phyloP scores from a whole-genome alignment of 257 asterid genomes.

The Ligustrum vulgare region DNA sequence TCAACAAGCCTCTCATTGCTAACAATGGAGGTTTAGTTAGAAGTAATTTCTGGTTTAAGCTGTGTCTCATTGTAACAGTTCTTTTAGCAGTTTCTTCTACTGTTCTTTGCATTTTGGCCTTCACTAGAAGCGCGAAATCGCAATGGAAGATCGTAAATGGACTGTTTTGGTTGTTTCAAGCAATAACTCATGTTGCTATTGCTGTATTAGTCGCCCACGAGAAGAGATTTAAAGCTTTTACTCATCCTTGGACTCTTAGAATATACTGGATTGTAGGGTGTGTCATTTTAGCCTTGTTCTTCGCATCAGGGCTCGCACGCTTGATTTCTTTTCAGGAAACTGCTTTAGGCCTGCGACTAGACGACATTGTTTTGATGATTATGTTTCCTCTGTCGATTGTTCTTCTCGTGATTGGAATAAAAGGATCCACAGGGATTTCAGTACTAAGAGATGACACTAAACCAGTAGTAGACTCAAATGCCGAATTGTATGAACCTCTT shows the following conservation, averaged over 20 bases:
- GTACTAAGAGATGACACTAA: slow-evolving; percentile 30
- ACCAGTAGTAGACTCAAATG: slow-evolving; percentile 29
- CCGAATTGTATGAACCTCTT: slow-evolving; percentile 33
- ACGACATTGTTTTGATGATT: slow-evolving; percentile 52
- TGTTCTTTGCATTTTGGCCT: slow-evolving; percentile 43
- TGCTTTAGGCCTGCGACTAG: slow-evolving; percentile 38
- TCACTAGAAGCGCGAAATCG: slow-evolving; percentile 16
- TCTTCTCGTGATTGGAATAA: slow-evolving; percentile 49
- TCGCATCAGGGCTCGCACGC: slow-evolving; percentile 47
- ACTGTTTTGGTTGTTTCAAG: slow-evolving; percentile 66
- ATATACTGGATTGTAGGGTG: slow-evolving; percentile 59
- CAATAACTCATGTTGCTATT: slow-evolving; percentile 44
- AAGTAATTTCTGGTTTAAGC: slow-evolving; percentile 53
- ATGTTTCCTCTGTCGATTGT: slow-evolving; percentile 44
- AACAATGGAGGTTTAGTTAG: slow-evolving; percentile 32
- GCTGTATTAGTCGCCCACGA: slow-evolving; percentile 54
- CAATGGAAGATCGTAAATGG: slow-evolving; percentile 59
- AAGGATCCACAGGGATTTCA: slow-evolving; percentile 67
- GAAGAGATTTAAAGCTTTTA: slow-evolving; percentile 58
- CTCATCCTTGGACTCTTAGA: slow-evolving; percentile 66
- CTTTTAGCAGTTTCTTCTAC: slow-evolving; percentile 39
- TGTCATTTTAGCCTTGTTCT: slow-evolving; percentile 46
- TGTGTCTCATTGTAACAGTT: slow-evolving; percentile 38
- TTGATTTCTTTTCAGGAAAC: slow-evolving; percentile 41
- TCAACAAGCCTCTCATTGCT: slow-evolving; percentile 51